These are phyloP conservation scores for Talaromyces sp. DNA, from an alignment of 2,329 filamentous ascomycete genomes.

Conservation along the genomic window DNA sequence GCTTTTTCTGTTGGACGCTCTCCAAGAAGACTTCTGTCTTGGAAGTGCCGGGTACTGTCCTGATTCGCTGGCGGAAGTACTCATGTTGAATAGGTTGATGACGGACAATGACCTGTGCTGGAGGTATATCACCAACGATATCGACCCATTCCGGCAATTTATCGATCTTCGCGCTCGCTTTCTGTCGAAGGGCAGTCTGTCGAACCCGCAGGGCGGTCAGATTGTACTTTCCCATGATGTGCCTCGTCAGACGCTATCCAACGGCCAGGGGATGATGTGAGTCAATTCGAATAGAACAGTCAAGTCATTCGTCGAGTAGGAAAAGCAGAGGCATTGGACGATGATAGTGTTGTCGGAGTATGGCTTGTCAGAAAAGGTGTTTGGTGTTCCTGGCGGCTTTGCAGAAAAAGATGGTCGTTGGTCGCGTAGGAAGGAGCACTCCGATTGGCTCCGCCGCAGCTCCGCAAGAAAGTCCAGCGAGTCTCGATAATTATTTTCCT, in stretches of 20 bases:
- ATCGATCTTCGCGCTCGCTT: conserved; percentile 34
- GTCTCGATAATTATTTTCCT: neutral
- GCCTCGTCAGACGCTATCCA: neutral
- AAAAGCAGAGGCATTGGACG: neutral
- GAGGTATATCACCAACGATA: conserved; percentile 56
- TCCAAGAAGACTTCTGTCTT: conserved; percentile 37
- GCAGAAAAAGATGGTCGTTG: conserved; percentile 35
- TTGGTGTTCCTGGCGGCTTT: conserved; percentile 4
- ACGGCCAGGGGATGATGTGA: neutral
- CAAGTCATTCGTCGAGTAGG: neutral
- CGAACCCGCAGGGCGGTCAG: conserved; percentile 46
- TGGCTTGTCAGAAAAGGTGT: neutral
- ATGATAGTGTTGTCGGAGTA: neutral
- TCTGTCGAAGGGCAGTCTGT: conserved; percentile 40
- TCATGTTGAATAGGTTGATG: conserved; percentile 51
- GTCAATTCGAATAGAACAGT: neutral
- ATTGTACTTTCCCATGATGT: conserved; percentile 46
- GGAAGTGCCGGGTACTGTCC: conserved; percentile 28
- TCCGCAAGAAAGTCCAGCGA: conserved; percentile 29
- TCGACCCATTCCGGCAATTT: conserved; percentile 53
- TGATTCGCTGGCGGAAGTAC: conserved; percentile 39
- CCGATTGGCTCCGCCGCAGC: conserved; percentile 37
- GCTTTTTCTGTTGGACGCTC: conserved; percentile 30
- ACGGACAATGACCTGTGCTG: conserved; percentile 58
- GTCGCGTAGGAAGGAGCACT: conserved; percentile 26